Evolutionary conservation across 306 rosid species (phyloP).

Genomic region (Inga oerstediana): DNA sequence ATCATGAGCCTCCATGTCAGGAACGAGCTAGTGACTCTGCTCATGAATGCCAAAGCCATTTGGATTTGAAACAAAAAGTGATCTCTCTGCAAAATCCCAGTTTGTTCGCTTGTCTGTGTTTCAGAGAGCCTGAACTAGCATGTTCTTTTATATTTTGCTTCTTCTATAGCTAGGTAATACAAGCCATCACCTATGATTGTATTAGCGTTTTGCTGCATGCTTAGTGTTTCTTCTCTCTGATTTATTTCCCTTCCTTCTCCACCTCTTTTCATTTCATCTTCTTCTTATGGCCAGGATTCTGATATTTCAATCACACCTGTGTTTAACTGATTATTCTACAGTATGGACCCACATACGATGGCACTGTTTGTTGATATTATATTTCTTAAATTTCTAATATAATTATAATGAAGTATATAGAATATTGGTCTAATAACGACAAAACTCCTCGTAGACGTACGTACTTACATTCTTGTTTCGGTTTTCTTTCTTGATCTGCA

Average conservation of each 20-base stretch:
- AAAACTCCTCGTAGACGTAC: background rate
- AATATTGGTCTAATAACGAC: background rate
- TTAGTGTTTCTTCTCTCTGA: background rate
- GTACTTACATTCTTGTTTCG: background rate
- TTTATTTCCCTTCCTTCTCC: background rate
- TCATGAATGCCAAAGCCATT: conserved; percentile 12
- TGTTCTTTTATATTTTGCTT: background rate
- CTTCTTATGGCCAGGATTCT: background rate
- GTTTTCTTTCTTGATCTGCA: background rate
- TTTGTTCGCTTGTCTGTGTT: background rate
- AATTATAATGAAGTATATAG: background rate
- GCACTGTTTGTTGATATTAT: background rate
- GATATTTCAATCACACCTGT: background rate
- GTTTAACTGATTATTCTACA: background rate
- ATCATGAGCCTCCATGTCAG: conserved; percentile 60
- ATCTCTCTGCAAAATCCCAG: background rate
- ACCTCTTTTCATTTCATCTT: background rate
- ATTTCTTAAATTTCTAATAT: background rate
- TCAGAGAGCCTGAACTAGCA: background rate
- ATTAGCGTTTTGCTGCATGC: background rate
- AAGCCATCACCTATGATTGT: background rate
- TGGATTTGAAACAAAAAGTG: conserved; percentile 17
- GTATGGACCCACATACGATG: background rate
- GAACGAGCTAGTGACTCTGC: conserved; percentile 36
- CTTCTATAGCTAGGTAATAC: background rate